A percentile compares a stretch with the other conserved stretches of the same genome.
Conservation (phyloP, 1,139 yeast species). For the Wickerhamiella infanticola region DNA sequence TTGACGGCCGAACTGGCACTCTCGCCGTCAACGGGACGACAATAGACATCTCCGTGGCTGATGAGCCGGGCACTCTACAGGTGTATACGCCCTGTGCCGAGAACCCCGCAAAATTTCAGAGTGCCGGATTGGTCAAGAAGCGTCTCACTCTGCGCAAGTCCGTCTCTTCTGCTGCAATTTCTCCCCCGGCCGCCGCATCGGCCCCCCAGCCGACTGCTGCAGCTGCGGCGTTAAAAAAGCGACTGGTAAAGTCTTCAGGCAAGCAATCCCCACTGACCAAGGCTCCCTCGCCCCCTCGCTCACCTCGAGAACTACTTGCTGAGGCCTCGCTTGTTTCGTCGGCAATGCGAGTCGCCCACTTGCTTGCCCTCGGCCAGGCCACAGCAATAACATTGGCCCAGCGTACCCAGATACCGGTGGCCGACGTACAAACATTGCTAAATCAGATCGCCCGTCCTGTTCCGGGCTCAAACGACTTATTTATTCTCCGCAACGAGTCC, state of each 20-base stretch:
- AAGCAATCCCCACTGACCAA: neutral
- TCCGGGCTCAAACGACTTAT: conserved; percentile 6
- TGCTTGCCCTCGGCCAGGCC: conserved; percentile 22
- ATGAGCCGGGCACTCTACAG: conserved; percentile 14
- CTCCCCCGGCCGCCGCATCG: neutral
- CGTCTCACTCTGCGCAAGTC: conserved; percentile 6
- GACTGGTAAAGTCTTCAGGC: neutral
- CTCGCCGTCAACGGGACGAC: conserved; percentile 8
- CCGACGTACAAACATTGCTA: conserved; percentile 20
- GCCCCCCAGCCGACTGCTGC: neutral
- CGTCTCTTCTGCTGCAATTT: neutral
- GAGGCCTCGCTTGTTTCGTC: neutral
- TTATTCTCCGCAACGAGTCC: conserved; percentile 18
- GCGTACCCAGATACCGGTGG: conserved; percentile 19
- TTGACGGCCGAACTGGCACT: conserved; percentile 4
- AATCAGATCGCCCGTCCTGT: conserved; percentile 17
- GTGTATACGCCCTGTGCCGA: conserved; percentile 3
- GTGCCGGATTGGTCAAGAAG: conserved; percentile 9
- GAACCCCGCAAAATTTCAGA: conserved; percentile 3
- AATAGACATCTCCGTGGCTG: conserved; percentile 11
- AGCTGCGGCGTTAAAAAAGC: neutral
- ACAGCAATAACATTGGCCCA: conserved; percentile 17
- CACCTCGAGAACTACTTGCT: neutral
- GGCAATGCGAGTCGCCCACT: conserved; percentile 15
- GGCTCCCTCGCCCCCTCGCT: conserved; percentile 1